Evolutionary conservation across 139 green algal species (phyloP).

Genomic region (Coelastrella sp.): DNA sequence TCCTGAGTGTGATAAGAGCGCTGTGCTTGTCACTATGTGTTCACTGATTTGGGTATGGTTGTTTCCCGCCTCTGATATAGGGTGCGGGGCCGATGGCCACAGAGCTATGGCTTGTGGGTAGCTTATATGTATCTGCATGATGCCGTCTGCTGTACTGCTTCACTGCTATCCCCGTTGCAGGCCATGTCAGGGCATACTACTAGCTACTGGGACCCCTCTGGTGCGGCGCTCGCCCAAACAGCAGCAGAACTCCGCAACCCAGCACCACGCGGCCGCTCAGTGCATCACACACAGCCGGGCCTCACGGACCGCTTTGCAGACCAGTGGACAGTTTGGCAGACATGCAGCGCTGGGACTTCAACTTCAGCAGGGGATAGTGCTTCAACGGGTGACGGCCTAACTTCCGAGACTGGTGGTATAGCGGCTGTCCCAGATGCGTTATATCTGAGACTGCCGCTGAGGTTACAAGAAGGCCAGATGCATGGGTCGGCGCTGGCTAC

Average conservation of each 20-base stretch:
- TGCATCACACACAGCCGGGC: constrained; percentile 17
- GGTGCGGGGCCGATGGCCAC: too few relatives aligned
- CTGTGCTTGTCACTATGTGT: too few relatives aligned
- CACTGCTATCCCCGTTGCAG: constrained; percentile 16
- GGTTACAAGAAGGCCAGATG: constrained; percentile 18
- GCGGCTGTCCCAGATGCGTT: neutral
- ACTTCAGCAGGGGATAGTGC: too few relatives aligned
- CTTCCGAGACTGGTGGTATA: neutral
- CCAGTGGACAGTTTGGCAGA: constrained; percentile 27
- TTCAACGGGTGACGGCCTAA: too few relatives aligned
- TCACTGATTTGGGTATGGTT: too few relatives aligned
- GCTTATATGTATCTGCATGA: too few relatives aligned
- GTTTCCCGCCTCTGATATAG: too few relatives aligned
- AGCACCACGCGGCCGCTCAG: constrained; percentile 3
- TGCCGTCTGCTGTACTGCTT: too few relatives aligned
- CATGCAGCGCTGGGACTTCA: neutral
- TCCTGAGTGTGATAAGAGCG: too few relatives aligned
- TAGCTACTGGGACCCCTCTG: constrained; percentile 79
- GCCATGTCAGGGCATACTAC: constrained; percentile 59
- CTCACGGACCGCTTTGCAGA: neutral
- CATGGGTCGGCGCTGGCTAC: constrained; percentile 27
- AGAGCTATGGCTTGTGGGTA: too few relatives aligned
- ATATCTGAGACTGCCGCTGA: constrained; percentile 73
- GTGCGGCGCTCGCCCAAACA: constrained; percentile 53
- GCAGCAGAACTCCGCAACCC: neutral